Percentiles rank a stretch among this genome's conserved stretches.
phyloP scores from a whole-genome alignment of 106 monocot species.

The Dendrobium officinale region DNA sequence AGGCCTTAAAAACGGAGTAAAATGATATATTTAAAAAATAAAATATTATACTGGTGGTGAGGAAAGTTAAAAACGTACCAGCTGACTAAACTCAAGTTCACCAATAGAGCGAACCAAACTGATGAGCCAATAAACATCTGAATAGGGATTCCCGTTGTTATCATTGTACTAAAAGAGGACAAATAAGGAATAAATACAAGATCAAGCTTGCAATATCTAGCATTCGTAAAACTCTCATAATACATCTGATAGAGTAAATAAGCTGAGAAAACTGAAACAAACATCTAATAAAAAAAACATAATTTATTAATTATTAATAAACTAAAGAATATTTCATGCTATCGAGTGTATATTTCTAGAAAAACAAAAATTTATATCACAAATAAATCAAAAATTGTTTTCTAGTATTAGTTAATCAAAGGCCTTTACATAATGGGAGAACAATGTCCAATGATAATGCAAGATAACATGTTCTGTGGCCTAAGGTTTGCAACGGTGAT shows the following conservation, averaged over 20 bases:
- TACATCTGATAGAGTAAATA: not conserved
- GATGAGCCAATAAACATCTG: constrained; percentile 93
- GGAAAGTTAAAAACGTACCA: constrained; percentile 35
- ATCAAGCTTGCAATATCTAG: not conserved
- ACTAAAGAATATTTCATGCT: not conserved
- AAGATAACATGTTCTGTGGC: not conserved
- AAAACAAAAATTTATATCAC: not conserved
- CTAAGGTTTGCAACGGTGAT: not conserved
- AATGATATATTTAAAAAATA: not conserved
- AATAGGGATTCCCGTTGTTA: constrained; percentile 91
- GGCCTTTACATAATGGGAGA: not conserved
- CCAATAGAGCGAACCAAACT: constrained; percentile 83
- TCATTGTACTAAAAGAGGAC: constrained; percentile 83
- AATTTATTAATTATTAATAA: not conserved
- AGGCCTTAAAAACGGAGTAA: not conserved
- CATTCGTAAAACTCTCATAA: not conserved
- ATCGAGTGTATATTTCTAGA: too few species aligned
- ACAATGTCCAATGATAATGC: not conserved
- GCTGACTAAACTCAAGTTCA: constrained; percentile 84
- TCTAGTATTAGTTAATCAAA: not conserved
- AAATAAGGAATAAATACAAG: not conserved
- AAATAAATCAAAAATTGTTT: not conserved
- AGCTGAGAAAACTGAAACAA: not conserved
- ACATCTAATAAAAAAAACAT: not conserved
- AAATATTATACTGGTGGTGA: not conserved